Percentiles rank a stretch among this genome's conserved stretches.
Conservation (phyloP, 2,329 filamentous ascomycete genomes). For the Xylaria hypoxylon region DNA sequence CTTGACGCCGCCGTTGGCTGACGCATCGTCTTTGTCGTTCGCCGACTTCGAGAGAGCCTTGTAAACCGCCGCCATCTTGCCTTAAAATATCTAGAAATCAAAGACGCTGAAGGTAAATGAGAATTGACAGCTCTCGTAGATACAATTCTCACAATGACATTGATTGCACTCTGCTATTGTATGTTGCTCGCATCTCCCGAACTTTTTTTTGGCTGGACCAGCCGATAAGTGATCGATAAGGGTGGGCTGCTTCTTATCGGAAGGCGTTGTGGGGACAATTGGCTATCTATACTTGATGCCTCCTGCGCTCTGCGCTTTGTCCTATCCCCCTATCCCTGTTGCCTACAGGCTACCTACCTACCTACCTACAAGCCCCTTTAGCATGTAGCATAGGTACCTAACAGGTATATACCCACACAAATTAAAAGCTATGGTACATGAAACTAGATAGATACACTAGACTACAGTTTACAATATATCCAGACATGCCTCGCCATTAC, state of each 20-base stretch:
- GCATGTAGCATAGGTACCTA: too few species aligned
- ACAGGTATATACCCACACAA: slow-evolving; percentile 13
- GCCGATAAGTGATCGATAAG: slow-evolving; percentile 40
- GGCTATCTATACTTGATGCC: background rate
- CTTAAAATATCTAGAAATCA: background rate
- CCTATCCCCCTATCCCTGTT: background rate
- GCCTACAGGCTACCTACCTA: too few species aligned
- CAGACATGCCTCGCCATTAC: background rate
- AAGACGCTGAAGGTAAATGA: background rate
- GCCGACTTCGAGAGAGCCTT: slow-evolving; percentile 76
- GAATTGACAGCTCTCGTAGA: background rate
- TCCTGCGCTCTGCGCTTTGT: background rate
- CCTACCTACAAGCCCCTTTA: background rate
- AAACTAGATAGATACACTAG: too few species aligned
- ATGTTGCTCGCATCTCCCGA: slow-evolving; percentile 22
- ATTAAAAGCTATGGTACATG: slow-evolving; percentile 22
- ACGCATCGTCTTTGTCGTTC: slow-evolving; percentile 61
- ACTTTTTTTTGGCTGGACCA: slow-evolving; percentile 37
- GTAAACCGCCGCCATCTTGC: slow-evolving; percentile 77
- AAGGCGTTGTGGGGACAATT: slow-evolving; percentile 2
- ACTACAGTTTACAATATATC: background rate
- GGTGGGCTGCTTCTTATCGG: slow-evolving; percentile 23
- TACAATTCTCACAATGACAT: slow-evolving; percentile 15
- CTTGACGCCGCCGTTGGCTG: slow-evolving; percentile 65
- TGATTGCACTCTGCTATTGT: background rate